phyloP scores from a whole-genome alignment of 208 protist genomes.

The Leishmania mexicana region DNA sequence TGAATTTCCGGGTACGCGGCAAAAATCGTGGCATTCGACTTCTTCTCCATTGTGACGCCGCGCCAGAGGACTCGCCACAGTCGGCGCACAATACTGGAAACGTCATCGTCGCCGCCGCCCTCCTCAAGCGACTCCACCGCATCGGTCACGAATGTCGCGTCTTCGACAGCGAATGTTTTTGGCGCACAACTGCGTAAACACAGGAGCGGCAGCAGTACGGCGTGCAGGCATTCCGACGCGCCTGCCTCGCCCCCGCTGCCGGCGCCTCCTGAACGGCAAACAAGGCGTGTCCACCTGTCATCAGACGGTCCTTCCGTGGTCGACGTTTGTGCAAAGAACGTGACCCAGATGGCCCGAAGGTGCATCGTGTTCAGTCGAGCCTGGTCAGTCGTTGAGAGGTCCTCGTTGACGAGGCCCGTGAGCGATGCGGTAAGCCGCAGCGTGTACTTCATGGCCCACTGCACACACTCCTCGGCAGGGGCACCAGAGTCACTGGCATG shows the following conservation, averaged over 20 bases:
- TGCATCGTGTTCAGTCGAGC: constrained; percentile 1
- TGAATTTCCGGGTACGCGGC: constrained; percentile 29
- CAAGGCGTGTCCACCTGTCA: neutral
- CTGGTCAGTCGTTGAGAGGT: neutral
- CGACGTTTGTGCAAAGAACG: constrained; percentile 15
- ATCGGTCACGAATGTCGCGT: neutral
- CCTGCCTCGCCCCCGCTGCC: neutral
- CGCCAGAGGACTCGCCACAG: constrained; percentile 15
- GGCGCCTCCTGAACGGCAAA: neutral
- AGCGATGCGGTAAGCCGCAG: constrained; percentile 12
- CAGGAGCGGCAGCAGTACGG: constrained; percentile 54
- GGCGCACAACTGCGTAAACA: constrained; percentile 51
- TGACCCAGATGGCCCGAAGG: constrained; percentile 23
- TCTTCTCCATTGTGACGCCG: neutral
- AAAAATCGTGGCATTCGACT: constrained; percentile 12
- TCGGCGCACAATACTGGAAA: neutral
- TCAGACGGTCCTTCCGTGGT: neutral
- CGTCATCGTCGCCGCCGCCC: neutral
- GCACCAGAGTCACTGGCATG: neutral
- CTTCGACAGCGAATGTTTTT: neutral
- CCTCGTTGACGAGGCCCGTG: neutral
- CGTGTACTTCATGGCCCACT: constrained; percentile 29
- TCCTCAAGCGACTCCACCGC: neutral
- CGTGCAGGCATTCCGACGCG: constrained; percentile 20
- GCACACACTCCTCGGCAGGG: constrained; percentile 8